phyloP scores from a whole-genome alignment of 2,329 filamentous ascomycete genomes.

The Talaromyces pinophilus region DNA sequence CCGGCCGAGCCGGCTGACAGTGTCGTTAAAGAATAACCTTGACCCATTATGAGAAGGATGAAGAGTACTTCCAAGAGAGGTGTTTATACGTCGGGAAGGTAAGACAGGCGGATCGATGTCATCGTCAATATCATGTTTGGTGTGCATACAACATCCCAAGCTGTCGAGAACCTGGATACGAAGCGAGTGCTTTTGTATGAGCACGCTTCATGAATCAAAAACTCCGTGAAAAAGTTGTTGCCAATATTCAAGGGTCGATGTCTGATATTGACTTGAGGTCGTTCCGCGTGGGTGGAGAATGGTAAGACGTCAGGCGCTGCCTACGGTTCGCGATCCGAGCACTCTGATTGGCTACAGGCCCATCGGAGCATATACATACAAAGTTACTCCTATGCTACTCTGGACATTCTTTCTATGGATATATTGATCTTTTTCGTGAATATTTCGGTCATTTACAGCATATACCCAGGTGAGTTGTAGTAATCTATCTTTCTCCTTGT shows the following conservation, averaged over 20 bases:
- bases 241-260: background rate
- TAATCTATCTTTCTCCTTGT: background rate
- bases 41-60: constrained; percentile 67
- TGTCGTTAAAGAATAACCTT: constrained; percentile 91
- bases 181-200: background rate
- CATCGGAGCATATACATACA: background rate
- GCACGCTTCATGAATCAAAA: background rate
- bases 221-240: background rate
- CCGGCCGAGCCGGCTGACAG: constrained; percentile 88
- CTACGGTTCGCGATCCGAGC: background rate
- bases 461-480: background rate
- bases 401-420: no score
- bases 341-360: constrained; percentile 8
- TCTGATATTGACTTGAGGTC: constrained; percentile 7
- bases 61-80: constrained; percentile 6
- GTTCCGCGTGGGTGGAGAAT: constrained; percentile 11
- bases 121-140: background rate
- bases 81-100: constrained; percentile 6
- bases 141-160: background rate
- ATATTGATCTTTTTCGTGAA: background rate
- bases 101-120: background rate
- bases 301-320: constrained; percentile 11
- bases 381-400: background rate
- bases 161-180: no score
- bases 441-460: background rate